These are phyloP conservation scores for Citropsis articulata DNA, from an alignment of 345 rosid species.

Conservation along the genomic window DNA sequence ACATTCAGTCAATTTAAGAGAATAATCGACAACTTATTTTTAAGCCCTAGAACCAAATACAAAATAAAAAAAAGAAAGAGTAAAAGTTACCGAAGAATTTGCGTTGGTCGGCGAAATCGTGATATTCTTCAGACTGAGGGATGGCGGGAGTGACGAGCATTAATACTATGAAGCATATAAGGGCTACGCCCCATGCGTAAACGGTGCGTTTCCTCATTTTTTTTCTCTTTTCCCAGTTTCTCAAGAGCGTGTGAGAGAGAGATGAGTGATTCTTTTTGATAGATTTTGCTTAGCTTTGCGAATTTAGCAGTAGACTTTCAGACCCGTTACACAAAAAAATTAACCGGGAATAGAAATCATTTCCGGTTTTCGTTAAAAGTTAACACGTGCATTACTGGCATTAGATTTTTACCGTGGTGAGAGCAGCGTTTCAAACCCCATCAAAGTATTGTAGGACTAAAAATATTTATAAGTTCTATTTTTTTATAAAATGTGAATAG, in stretches of 20 bases:
- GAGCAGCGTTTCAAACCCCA: too few species aligned
- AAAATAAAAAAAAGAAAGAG: neutral
- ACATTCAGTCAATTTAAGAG: neutral
- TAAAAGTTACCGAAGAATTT: slow-evolving; percentile 54
- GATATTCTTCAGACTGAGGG: slow-evolving; percentile 81
- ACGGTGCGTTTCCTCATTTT: slow-evolving; percentile 54
- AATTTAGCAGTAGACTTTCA: too few species aligned
- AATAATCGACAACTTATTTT: neutral
- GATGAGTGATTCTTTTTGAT: neutral
- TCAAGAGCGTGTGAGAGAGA: neutral
- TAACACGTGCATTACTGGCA: neutral
- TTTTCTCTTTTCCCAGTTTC: neutral
- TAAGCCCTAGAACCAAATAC: neutral
- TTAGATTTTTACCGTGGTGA: too few species aligned
- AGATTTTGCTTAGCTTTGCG: neutral
- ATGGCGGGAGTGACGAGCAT: slow-evolving; percentile 88
- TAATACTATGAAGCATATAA: slow-evolving; percentile 58
- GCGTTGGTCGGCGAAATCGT: slow-evolving; percentile 91
- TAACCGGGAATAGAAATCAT: neutral
- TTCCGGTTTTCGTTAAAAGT: too few species aligned
- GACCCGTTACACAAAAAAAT: too few species aligned
- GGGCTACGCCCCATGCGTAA: slow-evolving; percentile 64
- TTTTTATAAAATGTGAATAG: too few species aligned
- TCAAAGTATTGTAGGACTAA: too few species aligned
- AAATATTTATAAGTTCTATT: too few species aligned